Evolutionary conservation across 2,329 filamentous ascomycete genomes (phyloP), one percentile per base, ranked within the genome.

Genomic region (Parasarocladium wereldwijsianum): DNA sequence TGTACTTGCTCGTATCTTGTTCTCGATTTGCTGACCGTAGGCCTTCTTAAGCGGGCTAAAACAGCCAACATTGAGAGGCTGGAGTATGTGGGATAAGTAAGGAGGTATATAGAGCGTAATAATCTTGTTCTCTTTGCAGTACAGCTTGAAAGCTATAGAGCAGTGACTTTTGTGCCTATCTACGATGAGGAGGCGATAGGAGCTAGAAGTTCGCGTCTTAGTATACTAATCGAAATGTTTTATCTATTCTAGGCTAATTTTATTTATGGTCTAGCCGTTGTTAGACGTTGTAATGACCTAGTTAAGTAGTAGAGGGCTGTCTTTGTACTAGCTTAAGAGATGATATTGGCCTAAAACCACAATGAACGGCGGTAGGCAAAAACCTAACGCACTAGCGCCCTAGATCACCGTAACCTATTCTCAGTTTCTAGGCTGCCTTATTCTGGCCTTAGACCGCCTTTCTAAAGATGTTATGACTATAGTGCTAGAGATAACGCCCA

Each of bases 51-150:
- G 39, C 12, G 43, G 39, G 29, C 40, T 34, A 40, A 58, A 58
- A 38, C 41, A 50, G 14, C 40, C 43, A 25, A 57, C 38, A 45
- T 58, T 43, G 29, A 59, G 49, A 26, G 48, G 52, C 40, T 60
- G 43, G 13, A 53, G 44, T 11, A 53, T 30, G 41, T 58, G 40
- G 32, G 47, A 58, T 17, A 40, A 50, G 36, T 55, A 38, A 8
- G 42, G 5, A 30, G 44, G 48, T 32, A 56, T 50, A 33, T 31
- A 57, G 36, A 54, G 40, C 28, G 43, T 44, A 31, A 24, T 24
- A 12, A 24, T 24, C 7, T 24, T 13, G 11, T 24, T 24, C 23
- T 24, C 23, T 24, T 24, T 24, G 12, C 12, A 24, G 23, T 24
- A 24, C 7, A 7, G n/a, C 11, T 24, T 13, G 23, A 24, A 24